These are phyloP conservation scores for Rubus parviflorus DNA, from an alignment of 306 rosid genomes.

Conservation along the genomic window DNA sequence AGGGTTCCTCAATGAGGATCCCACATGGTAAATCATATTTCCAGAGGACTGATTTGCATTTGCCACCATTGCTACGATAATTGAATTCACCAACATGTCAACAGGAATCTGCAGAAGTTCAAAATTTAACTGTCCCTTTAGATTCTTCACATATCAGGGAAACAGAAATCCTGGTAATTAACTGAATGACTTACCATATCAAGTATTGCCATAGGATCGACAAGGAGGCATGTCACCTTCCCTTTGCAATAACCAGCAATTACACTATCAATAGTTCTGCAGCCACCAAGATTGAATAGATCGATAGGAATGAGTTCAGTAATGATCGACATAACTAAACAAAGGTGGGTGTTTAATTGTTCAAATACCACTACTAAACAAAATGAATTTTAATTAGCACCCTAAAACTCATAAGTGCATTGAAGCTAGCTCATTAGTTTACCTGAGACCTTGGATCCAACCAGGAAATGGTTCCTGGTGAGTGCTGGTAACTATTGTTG, in stretches of 20 bases:
- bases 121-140: not conserved
- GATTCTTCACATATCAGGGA: not conserved
- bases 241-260: conserved; percentile 44
- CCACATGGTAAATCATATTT: conserved; percentile 35
- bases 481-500: conserved; percentile 24
- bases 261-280: conserved; percentile 43
- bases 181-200: conserved; percentile 35
- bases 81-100: conserved; percentile 44
- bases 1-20: conserved; percentile 40
- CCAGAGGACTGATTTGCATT: conserved; percentile 20
- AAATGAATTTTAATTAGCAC: not conserved
- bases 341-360: not conserved
- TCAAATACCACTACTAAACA: not conserved
- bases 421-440: not conserved
- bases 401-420: not conserved
- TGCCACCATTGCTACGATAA: conserved; percentile 29
- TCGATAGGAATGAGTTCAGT: not conserved
- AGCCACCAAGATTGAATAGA: not conserved
- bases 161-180: not conserved
- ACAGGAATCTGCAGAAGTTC: conserved; percentile 41
- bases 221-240: conserved; percentile 32
- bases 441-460: conserved; percentile 51
- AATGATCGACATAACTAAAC: not conserved
- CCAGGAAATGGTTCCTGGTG: conserved; percentile 37
- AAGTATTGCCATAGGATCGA: conserved; percentile 27